These are phyloP conservation scores for Trichoderma polysporum DNA, from an alignment of 2,329 filamentous ascomycete genomes.

Conservation along the genomic window DNA sequence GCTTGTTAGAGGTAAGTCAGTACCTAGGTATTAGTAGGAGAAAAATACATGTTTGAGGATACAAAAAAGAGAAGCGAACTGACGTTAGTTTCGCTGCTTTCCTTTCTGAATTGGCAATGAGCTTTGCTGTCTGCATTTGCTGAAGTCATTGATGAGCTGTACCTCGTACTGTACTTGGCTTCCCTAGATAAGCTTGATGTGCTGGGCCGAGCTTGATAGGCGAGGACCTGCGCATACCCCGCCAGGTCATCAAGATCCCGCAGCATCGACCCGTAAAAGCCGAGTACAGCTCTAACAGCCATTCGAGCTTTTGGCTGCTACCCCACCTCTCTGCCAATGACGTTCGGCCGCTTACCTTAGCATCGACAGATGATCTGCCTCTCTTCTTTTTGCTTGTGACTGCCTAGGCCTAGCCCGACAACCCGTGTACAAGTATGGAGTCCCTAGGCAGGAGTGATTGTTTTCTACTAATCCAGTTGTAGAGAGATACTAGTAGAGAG, in stretches of 20 bases:
- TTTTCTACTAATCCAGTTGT: too few species aligned
- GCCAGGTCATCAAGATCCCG: neutral
- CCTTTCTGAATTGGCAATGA: neutral
- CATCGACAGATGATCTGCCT: neutral
- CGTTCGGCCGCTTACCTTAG: neutral
- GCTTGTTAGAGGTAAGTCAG: neutral
- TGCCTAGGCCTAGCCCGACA: neutral
- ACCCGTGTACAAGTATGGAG: too few species aligned
- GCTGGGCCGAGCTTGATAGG: neutral
- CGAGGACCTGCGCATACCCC: neutral
- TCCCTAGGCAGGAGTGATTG: too few species aligned
- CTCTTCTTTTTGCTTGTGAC: constrained; percentile 2
- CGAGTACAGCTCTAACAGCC: constrained; percentile 7
- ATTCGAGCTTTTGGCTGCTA: neutral
- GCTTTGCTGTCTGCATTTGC: too few species aligned
- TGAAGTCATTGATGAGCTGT: too few species aligned
- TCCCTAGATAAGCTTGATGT: neutral
- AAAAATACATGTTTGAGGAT: neutral
- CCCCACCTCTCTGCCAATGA: constrained; percentile 3
- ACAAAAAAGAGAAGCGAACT: neutral
- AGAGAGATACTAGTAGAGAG: too few species aligned
- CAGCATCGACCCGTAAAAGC: neutral
- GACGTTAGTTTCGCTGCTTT: too few species aligned
- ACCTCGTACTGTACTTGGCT: neutral
- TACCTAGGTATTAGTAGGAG: neutral